phyloP scores from a whole-genome alignment of 2,329 filamentous ascomycete species.

The Conoideocrella luteorostrata region DNA sequence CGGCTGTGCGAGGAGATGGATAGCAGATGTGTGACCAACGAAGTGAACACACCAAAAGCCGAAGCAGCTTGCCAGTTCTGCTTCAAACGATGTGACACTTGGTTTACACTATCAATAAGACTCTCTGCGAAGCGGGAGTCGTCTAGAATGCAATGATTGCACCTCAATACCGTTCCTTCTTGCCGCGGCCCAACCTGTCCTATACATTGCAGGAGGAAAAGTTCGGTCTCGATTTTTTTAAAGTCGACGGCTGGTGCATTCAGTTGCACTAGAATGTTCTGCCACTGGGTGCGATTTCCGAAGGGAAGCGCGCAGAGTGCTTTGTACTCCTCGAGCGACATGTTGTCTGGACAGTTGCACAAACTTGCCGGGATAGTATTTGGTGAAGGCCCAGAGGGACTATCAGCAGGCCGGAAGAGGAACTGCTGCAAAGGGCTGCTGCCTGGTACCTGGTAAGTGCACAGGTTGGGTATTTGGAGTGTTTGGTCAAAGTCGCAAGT shows the following conservation, averaged over 20 bases:
- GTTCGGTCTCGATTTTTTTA: slow-evolving; percentile 15
- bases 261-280: slow-evolving; percentile 16
- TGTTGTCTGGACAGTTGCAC: slow-evolving; percentile 35
- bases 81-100: neutral
- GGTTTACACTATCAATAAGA: slow-evolving; percentile 2
- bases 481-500: neutral
- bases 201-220: slow-evolving; percentile 16
- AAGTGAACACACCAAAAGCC: slow-evolving; percentile 1
- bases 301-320: slow-evolving; percentile 17
- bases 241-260: slow-evolving; percentile 17
- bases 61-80: slow-evolving; percentile 7
- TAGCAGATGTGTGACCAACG: neutral
- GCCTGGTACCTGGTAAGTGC: slow-evolving; percentile 13
- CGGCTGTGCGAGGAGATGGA: neutral
- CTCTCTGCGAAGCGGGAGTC: neutral
- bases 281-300: slow-evolving; percentile 15
- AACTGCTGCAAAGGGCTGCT: slow-evolving; percentile 12
- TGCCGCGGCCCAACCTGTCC: slow-evolving; percentile 13
- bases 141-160: slow-evolving; percentile 8
- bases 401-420: slow-evolving; percentile 4
- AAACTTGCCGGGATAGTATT: slow-evolving; percentile 50
- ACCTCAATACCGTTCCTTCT: neutral
- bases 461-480: slow-evolving; percentile 2
- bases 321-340: slow-evolving; percentile 50
- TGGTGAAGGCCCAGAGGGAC: slow-evolving; percentile 18